Percentiles rank a stretch among this genome's conserved stretches.
Conservation (phyloP, 1,139 yeast genomes). For the Martiniozyma asiatica region DNA sequence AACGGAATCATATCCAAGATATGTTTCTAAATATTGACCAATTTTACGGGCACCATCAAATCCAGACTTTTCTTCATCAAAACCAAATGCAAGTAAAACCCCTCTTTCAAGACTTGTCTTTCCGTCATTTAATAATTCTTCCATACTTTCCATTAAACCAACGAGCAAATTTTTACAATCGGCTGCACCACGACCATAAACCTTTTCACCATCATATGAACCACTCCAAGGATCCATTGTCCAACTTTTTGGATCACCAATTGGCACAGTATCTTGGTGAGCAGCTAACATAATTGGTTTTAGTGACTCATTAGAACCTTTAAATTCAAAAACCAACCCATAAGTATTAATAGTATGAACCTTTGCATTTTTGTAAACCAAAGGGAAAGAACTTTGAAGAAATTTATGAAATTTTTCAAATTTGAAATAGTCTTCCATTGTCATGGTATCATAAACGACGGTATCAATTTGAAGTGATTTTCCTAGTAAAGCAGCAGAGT, state of each 20-base stretch:
- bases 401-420: conserved; percentile 30
- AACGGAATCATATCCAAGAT: conserved; percentile 43
- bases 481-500: conserved; percentile 31
- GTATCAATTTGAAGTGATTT: conserved; percentile 53
- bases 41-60: conserved; percentile 37
- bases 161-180: conserved; percentile 52
- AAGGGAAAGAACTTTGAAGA: conserved; percentile 31
- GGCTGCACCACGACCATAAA: conserved; percentile 55
- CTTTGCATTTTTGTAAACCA: conserved; percentile 26
- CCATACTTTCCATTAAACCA: conserved; percentile 47
- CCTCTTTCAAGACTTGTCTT: conserved; percentile 40
- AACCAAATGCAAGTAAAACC: conserved; percentile 48
- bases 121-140: conserved; percentile 32
- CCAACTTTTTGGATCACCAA: conserved; percentile 45
- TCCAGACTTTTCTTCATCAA: conserved; percentile 62
- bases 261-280: conserved; percentile 78
- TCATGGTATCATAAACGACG: conserved; percentile 37
- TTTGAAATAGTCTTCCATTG: conserved; percentile 23
- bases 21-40: conserved; percentile 29
- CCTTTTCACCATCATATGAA: conserved; percentile 41
- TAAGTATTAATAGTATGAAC: conserved; percentile 32
- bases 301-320: conserved; percentile 35
- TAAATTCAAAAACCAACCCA: conserved; percentile 21
- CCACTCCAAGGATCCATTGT: conserved; percentile 58
- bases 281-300: conserved; percentile 61